Percentiles rank a stretch among this genome's conserved stretches.
phyloP scores from a whole-genome alignment of 768 basidiomycete genomes.

The Phallus indusiatus region DNA sequence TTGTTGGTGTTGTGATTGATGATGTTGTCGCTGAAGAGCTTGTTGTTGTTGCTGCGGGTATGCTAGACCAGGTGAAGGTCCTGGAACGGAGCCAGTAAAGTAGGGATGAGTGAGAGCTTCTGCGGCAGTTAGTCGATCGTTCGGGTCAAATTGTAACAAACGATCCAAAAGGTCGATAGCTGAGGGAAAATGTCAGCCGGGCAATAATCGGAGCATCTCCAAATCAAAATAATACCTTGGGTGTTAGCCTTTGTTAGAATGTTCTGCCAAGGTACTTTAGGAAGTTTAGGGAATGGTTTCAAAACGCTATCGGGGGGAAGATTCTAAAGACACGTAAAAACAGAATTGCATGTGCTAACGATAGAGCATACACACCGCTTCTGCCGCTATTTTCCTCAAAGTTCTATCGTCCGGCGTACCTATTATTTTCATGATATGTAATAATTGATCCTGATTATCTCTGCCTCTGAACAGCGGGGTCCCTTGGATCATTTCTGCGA shows the following conservation, averaged over 20 bases:
- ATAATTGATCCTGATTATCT: slow-evolving; percentile 95
- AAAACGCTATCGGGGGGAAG: slow-evolving; percentile 69
- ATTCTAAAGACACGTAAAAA: slow-evolving; percentile 8
- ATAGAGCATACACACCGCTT: slow-evolving; percentile 54
- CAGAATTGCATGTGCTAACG: neutral
- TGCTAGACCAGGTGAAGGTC: slow-evolving; percentile 57
- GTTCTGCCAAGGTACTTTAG: slow-evolving; percentile 72
- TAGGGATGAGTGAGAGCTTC: slow-evolving; percentile 91
- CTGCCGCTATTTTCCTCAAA: slow-evolving; percentile 78
- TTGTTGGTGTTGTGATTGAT: slow-evolving; percentile 12
- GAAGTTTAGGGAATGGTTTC: slow-evolving; percentile 82
- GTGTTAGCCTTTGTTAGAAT: slow-evolving; percentile 80
- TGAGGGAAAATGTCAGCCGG: slow-evolving; percentile 13
- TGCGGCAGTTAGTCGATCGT: slow-evolving; percentile 81
- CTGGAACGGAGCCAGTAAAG: slow-evolving; percentile 52
- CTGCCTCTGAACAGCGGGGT: slow-evolving; percentile 93
- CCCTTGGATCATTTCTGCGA: slow-evolving; percentile 98
- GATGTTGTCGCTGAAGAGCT: slow-evolving; percentile 3
- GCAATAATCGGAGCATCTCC: neutral
- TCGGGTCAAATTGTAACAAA: slow-evolving; percentile 92
- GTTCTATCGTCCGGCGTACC: slow-evolving; percentile 89
- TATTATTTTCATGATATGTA: slow-evolving; percentile 94
- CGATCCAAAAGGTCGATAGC: slow-evolving; percentile 92
- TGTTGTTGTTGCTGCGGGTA: slow-evolving; percentile 40
- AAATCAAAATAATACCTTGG: slow-evolving; percentile 43